Evolutionary conservation across 768 basidiomycete genomes (phyloP).

Genomic region (Hortiboletus campestris): DNA sequence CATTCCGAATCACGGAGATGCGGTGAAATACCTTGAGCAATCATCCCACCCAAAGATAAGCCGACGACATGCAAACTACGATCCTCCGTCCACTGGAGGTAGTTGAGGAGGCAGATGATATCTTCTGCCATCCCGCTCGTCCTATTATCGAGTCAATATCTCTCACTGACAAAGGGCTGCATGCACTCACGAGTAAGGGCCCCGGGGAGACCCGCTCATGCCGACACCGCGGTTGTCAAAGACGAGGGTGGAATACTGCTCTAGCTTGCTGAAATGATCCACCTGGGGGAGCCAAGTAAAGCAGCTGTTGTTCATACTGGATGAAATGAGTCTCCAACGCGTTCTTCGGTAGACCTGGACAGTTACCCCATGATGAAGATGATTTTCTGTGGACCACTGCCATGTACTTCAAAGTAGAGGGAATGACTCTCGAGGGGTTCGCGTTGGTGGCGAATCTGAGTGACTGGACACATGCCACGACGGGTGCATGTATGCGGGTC

Average conservation of each 20-base stretch:
- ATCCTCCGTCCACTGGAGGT: slow-evolving; percentile 65
- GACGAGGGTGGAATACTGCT: slow-evolving; percentile 60
- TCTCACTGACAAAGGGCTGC: not conserved
- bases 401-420: slow-evolving; percentile 79
- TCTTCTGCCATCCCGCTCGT: slow-evolving; percentile 81
- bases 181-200: slow-evolving; percentile 71
- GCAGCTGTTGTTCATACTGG: slow-evolving; percentile 58
- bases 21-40: slow-evolving; percentile 57
- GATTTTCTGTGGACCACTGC: slow-evolving; percentile 59
- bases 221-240: slow-evolving; percentile 89
- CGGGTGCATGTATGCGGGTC: slow-evolving; percentile 58
- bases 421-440: slow-evolving; percentile 62
- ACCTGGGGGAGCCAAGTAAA: slow-evolving; percentile 70
- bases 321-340: slow-evolving; percentile 3
- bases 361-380: slow-evolving; percentile 74
- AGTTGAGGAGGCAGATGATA: slow-evolving; percentile 60
- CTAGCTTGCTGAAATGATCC: slow-evolving; percentile 52
- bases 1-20: not conserved
- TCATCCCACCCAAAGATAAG: slow-evolving; percentile 81
- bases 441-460: slow-evolving; percentile 46
- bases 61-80: slow-evolving; percentile 71
- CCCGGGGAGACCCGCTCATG: slow-evolving; percentile 64
- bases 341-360: not conserved
- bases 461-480: slow-evolving; percentile 77
- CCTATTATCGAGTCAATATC: slow-evolving; percentile 33